Evolutionary conservation across 306 rosid species (phyloP).

Genomic region (Lagenaria siceraria): DNA sequence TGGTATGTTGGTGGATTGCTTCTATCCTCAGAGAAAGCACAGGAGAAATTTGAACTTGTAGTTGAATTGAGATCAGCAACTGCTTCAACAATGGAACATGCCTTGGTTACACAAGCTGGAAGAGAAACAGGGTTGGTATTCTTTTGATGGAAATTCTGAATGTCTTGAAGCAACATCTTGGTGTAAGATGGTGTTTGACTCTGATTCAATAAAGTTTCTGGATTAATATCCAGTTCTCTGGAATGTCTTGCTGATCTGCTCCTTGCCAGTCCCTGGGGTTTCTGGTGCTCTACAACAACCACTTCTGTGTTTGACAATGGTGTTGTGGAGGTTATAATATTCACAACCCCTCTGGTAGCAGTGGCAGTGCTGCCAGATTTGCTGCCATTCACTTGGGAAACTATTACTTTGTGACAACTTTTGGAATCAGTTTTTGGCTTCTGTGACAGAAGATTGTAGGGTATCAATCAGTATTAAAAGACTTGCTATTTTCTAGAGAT

Average conservation of each 20-base stretch:
- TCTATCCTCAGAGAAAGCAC: conserved; percentile 35
- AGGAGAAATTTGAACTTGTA: conserved; percentile 31
- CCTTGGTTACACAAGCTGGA: conserved; percentile 78
- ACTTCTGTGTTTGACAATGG: conserved; percentile 22
- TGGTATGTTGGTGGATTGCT: conserved; percentile 29
- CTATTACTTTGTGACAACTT: conserved; percentile 14
- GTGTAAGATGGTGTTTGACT: conserved; percentile 58
- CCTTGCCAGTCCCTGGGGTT: conserved; percentile 48
- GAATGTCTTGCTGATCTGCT: conserved; percentile 71
- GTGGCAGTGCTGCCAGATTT: conserved; percentile 18
- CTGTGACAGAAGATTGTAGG: conserved; percentile 21
- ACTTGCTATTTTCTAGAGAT: not conserved
- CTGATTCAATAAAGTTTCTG: conserved; percentile 28
- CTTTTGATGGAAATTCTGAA: conserved; percentile 87
- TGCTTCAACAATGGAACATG: conserved; percentile 87
- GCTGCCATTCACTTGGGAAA: conserved; percentile 14
- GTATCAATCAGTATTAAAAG: not conserved
- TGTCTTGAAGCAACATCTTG: conserved; percentile 64
- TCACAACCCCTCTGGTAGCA: conserved; percentile 23
- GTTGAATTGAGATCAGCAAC: conserved; percentile 82
- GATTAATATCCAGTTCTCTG: conserved; percentile 56
- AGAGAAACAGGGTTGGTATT: conserved; percentile 43
- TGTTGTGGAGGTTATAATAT: conserved; percentile 17
- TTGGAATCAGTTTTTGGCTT: conserved; percentile 38
- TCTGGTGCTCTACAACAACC: conserved; percentile 18